Percentiles rank a stretch among this genome's conserved stretches.
Evolutionary conservation across 2,329 filamentous ascomycete species (phyloP).

Genomic region (Cordyceps cicadae): DNA sequence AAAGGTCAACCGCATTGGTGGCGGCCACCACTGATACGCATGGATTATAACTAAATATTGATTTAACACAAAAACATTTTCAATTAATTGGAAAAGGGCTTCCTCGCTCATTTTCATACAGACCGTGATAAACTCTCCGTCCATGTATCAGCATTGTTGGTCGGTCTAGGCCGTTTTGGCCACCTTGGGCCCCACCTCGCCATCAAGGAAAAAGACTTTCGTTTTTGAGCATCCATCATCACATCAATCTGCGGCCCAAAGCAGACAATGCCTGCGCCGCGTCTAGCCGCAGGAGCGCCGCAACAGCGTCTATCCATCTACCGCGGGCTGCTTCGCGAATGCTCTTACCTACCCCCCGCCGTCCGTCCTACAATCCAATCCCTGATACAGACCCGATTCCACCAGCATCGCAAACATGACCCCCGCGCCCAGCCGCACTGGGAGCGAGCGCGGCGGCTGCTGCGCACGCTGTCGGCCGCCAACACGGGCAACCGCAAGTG

Average conservation of each 20-base stretch:
- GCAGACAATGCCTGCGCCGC: background rate
- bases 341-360: slow-evolving; percentile 48
- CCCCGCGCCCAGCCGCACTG: slow-evolving; percentile 24
- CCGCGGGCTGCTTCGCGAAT: slow-evolving; percentile 52
- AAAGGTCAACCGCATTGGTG: too few species aligned
- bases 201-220: background rate
- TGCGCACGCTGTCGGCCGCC: slow-evolving; percentile 44
- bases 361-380: slow-evolving; percentile 36
- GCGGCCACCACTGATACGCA: too few species aligned
- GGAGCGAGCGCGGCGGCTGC: slow-evolving; percentile 31
- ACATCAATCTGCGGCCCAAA: background rate
- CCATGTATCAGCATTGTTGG: background rate
- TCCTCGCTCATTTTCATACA: too few species aligned
- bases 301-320: slow-evolving; percentile 31
- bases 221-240: background rate
- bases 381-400: slow-evolving; percentile 39
- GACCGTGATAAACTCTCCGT: too few species aligned
- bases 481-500: slow-evolving; percentile 40
- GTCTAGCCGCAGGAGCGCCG: background rate
- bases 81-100: too few species aligned
- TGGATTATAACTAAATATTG: too few species aligned
- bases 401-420: slow-evolving; percentile 26
- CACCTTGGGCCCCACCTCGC: too few species aligned
- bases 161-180: background rate
- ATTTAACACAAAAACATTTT: too few species aligned